Evolutionary conservation across 306 rosid genomes (phyloP), one percentile per base, ranked within the genome.

Genomic region (Cicer judaicum): DNA sequence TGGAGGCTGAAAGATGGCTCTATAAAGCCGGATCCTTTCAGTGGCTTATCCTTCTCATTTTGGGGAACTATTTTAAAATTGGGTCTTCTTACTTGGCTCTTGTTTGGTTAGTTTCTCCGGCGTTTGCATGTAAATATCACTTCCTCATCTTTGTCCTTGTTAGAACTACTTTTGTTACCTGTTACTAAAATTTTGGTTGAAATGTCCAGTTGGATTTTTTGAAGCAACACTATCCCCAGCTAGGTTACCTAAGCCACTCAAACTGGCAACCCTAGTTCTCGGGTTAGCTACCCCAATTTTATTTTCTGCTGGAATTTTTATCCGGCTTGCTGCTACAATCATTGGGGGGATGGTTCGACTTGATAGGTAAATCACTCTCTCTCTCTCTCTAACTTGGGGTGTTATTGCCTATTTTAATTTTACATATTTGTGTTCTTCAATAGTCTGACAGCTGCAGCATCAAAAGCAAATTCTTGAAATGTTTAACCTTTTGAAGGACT

Each of bases 1-100:
- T 88, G 21, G 98, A 94, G 84, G 94, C 97, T 64, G 98, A 94
- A 86, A 94, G 98, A 81, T 94, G 98, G 98, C 91, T 94, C 68
- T 94, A 88, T 66, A 94, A 94, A 84, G 90, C 94, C 53, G 98
- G 97, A 83, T 87, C 97, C 71, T 76, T 94, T 68, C 97, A 89
- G 80, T 94, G 98, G 98, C 95, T 91, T 67, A 52, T 91, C 80
- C 85, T 94, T 80, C 92, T 94, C 82, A 79, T 75, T 70, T 68
- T 94, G 69, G 98, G 98, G 71, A 88, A 67, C 81, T 91, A 91
- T 73, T 88, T 85, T 78, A 91, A 85, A 83, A 74, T 91, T 76
- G 96, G 94, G 14, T 91, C 98, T 6, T 85, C 98, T 44, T 91
- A 94, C 87, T 60, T 94, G 88, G 97, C 98, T 75, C 91, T 91